A percentile compares a stretch with the other conserved stretches of the same genome.
Conservation (phyloP, 2,329 filamentous ascomycete species). For the Parascedosporium putredinis region DNA sequence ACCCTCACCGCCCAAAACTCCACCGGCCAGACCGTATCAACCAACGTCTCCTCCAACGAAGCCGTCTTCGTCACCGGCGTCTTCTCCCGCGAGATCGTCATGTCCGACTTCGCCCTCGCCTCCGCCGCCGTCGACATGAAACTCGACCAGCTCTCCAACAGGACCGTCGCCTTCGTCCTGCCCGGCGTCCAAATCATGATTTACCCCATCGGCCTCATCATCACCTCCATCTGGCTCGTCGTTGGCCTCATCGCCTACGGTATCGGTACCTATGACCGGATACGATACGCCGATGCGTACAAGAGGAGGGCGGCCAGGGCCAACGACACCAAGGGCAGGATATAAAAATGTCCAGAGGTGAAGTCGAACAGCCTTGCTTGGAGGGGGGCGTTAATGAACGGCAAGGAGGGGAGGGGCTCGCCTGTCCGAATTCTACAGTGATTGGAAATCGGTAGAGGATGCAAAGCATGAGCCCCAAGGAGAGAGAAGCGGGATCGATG, state of each 20-base stretch:
- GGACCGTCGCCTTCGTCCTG: conserved; percentile 54
- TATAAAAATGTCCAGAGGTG: background rate
- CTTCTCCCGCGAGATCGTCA: conserved; percentile 48
- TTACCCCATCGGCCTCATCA: conserved; percentile 58
- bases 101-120: conserved; percentile 39
- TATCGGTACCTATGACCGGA: conserved; percentile 55
- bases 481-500: too few relatives aligned
- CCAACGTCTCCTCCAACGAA: conserved; percentile 58
- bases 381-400: too few relatives aligned
- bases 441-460: too few relatives aligned
- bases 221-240: conserved; percentile 52
- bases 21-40: conserved; percentile 41
- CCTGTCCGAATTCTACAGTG: too few relatives aligned
- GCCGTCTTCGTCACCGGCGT: conserved; percentile 62
- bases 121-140: conserved; percentile 38
- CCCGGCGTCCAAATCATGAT: conserved; percentile 59
- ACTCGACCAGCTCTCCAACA: conserved; percentile 33
- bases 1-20: conserved; percentile 50
- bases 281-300: conserved; percentile 56
- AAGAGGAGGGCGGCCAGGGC: conserved; percentile 21
- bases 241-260: conserved; percentile 48
- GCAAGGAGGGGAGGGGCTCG: too few relatives aligned
- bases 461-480: too few relatives aligned
- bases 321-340: background rate
- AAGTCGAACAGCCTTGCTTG: too few relatives aligned